Evolutionary conservation across 2,329 filamentous ascomycete genomes (phyloP).

Genomic region (Epichloe sp.): DNA sequence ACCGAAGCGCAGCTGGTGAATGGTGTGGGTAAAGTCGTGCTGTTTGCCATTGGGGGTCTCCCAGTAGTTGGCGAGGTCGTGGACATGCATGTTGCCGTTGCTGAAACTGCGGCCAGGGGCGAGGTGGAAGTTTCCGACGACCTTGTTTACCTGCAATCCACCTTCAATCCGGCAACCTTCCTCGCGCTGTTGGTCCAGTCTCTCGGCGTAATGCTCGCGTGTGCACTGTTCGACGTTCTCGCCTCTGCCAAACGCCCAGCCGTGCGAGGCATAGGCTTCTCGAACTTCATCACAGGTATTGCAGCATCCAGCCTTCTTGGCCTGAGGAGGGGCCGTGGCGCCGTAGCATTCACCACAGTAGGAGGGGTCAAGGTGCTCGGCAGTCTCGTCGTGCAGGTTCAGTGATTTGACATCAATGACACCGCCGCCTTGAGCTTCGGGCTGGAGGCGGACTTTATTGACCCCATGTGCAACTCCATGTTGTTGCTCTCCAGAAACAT

Average conservation of each 20-base stretch:
- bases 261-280: slow-evolving; percentile 79
- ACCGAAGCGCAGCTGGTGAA: slow-evolving; percentile 86
- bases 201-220: slow-evolving; percentile 85
- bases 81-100: slow-evolving; percentile 92
- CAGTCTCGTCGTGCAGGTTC: slow-evolving; percentile 51
- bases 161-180: slow-evolving; percentile 95
- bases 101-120: slow-evolving; percentile 93
- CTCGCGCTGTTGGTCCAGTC: slow-evolving; percentile 70
- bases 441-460: slow-evolving; percentile 71
- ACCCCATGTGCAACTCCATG: slow-evolving; percentile 87
- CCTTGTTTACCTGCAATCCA: slow-evolving; percentile 89
- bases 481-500: slow-evolving; percentile 94
- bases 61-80: slow-evolving; percentile 94
- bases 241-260: slow-evolving; percentile 89
- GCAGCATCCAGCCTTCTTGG: slow-evolving; percentile 77
- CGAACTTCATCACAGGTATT: slow-evolving; percentile 95
- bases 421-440: slow-evolving; percentile 59
- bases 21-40: slow-evolving; percentile 80
- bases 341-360: slow-evolving; percentile 96
- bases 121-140: slow-evolving; percentile 96
- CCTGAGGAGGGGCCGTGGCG: slow-evolving; percentile 57
- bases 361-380: slow-evolving; percentile 69
- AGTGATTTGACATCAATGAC: slow-evolving; percentile 60
- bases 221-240: slow-evolving; percentile 91
- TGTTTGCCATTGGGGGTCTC: slow-evolving; percentile 52